Base-by-base conservation (phyloP, 176 grass and related monocot genomes). In the Triticum timopheevii region DNA sequence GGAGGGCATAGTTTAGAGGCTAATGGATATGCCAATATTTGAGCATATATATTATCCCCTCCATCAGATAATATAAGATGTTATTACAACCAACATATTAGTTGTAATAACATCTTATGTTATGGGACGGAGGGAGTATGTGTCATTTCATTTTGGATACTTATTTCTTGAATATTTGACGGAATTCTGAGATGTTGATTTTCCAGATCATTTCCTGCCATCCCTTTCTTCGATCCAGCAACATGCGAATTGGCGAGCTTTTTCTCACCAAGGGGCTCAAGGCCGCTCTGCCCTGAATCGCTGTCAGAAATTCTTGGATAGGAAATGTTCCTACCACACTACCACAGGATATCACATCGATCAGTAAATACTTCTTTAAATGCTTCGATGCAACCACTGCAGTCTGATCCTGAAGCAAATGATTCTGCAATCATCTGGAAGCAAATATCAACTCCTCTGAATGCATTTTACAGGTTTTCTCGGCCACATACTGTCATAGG, bases 401-500 rank as follows among this genome's bases (percentile, higher is more conserved):
- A 69, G 82, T 85, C 95, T 86, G 86, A 86, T 82, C 82, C 92
- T 38, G 88, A 92, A 89, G 87, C 80, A 76, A 80, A 78, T 75
- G 88, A 86, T 62, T 73, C 82, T 11, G 72, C 79, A 64, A 94
- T 65, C 65, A 78, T 90, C 44, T 94, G 87, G 92, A 89, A 82
- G 64, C 24, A 84, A 73, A 80, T 95, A 82, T 81, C 90, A 35
- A 84, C 92, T 91, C 88, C 85, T 34, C 71, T 98, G 85, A 79
- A 94, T 88, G 93, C 90, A 24, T 96, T 98, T 76, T 98, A 98
- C 88, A 87, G 96, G 83, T 96, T 98, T 92, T 94, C 92, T 27
- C 96, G 96, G 59, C 93, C 96, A 23, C 93, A 98, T 81, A 96
- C 96, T 36, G 33, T 98, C 78, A 98, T 98, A 90, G 96, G 96